Conservation (phyloP, 768 basidiomycete genomes). For the Tricholoma furcatifolium region DNA sequence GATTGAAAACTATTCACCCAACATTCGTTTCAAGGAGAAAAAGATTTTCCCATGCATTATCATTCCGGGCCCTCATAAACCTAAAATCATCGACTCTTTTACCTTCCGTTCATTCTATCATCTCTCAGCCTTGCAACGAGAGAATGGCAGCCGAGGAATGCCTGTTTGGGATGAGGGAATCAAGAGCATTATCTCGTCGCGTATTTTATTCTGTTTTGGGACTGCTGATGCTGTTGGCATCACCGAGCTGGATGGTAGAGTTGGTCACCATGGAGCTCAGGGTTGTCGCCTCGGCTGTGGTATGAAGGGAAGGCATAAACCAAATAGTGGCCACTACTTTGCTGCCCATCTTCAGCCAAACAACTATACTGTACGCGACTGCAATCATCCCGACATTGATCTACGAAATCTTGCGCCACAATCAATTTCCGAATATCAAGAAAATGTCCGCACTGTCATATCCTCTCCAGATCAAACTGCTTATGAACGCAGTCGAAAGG, state of each 20-base stretch:
- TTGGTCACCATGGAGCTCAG: conserved; percentile 25
- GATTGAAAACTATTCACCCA: conserved; percentile 26
- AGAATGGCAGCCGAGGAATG: conserved; percentile 19
- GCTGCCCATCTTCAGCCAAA: conserved; percentile 11
- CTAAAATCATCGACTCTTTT: conserved; percentile 4
- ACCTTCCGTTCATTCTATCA: conserved; percentile 1
- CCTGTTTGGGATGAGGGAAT: conserved; percentile 23
- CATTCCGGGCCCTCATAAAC: conserved; percentile 9
- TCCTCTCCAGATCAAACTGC: background rate
- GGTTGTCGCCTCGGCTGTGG: conserved; percentile 30
- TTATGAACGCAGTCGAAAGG: background rate
- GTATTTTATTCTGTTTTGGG: conserved; percentile 9
- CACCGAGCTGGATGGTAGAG: conserved; percentile 24
- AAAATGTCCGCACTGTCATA: background rate
- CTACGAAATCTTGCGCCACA: background rate
- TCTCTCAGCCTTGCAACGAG: conserved; percentile 4
- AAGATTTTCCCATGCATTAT: conserved; percentile 26
- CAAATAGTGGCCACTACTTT: too few species aligned
- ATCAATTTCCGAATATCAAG: background rate
- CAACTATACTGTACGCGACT: conserved; percentile 11
- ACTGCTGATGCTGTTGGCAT: conserved; percentile 16
- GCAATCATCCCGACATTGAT: conserved; percentile 10
- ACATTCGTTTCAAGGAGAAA: conserved; percentile 27
- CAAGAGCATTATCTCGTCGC: background rate
- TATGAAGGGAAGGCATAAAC: conserved; percentile 24